Evolutionary conservation across 1,284 basidiomycete genomes (phyloP).

Genomic region (Porodaedalea pini): DNA sequence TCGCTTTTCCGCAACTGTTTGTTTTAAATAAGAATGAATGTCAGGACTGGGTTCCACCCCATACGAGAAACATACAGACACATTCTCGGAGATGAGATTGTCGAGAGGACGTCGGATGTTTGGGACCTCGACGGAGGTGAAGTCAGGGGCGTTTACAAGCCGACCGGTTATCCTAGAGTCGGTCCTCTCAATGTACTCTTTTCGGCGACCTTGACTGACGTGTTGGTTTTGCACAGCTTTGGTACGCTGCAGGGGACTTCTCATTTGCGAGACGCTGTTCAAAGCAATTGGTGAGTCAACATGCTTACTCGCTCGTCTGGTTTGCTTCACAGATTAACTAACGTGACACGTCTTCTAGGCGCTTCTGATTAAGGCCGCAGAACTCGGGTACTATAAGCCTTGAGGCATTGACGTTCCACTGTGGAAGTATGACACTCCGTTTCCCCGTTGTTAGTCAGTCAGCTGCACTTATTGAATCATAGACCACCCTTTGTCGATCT

Average conservation of each 20-base stretch:
- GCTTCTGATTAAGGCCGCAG: constrained; percentile 30
- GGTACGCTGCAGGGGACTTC: constrained; percentile 38
- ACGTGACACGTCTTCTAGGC: constrained; percentile 15
- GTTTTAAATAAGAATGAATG: background rate
- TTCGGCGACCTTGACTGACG: background rate
- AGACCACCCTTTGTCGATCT: too few relatives aligned
- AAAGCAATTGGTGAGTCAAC: constrained; percentile 28
- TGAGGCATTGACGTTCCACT: too few relatives aligned
- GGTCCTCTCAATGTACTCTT: background rate
- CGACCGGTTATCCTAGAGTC: constrained; percentile 35
- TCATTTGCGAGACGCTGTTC: constrained; percentile 30
- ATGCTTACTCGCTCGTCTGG: background rate
- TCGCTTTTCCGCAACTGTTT: background rate
- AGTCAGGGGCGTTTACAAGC: constrained; percentile 24
- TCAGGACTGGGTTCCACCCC: constrained; percentile 24
- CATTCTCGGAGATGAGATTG: constrained; percentile 27
- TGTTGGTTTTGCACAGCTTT: constrained; percentile 28
- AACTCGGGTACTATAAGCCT: constrained; percentile 25
- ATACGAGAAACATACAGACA: background rate
- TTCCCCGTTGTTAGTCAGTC: too few relatives aligned
- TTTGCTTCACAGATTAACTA: background rate
- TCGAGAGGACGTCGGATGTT: constrained; percentile 23
- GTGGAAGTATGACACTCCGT: too few relatives aligned
- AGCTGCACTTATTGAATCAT: too few relatives aligned
- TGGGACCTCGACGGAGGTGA: constrained; percentile 30